Percentiles rank a stretch among this genome's conserved stretches.
Evolutionary conservation across 257 asterid genomes (phyloP).

Genomic region (Thymus quinquecostatus): DNA sequence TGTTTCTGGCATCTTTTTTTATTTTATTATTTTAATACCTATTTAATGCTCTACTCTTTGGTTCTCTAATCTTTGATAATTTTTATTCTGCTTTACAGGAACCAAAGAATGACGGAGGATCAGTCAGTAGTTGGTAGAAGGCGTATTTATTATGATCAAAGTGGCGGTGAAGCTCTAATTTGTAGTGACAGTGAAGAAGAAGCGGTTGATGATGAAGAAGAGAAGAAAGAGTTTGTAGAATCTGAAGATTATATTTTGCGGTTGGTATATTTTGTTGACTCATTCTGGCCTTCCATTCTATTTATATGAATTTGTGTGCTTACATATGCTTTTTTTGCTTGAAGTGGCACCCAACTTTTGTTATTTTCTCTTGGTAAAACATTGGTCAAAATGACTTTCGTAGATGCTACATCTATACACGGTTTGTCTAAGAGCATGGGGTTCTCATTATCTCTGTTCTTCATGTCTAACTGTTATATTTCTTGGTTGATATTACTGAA

Average conservation of each 20-base stretch:
- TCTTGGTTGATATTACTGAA: conserved; percentile 15
- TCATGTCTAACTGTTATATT: conserved; percentile 6
- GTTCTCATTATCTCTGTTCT: background rate
- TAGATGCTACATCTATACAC: background rate
- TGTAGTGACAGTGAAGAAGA: conserved; percentile 99
- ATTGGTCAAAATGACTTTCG: conserved; percentile 16
- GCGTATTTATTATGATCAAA: conserved; percentile 90
- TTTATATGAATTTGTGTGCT: conserved; percentile 15
- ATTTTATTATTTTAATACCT: background rate
- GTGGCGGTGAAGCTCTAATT: conserved; percentile 93
- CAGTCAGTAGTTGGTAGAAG: conserved; percentile 97
- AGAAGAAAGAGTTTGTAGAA: conserved; percentile 80
- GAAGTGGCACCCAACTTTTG: conserved; percentile 24
- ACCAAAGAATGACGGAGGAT: conserved; percentile 94
- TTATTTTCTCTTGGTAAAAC: conserved; percentile 17
- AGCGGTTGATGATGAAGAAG: conserved; percentile 72
- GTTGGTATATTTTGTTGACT: conserved; percentile 54
- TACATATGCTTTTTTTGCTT: conserved; percentile 2
- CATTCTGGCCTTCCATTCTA: conserved; percentile 9
- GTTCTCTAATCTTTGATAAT: conserved; percentile 23
- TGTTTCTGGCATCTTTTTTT: conserved; percentile 16
- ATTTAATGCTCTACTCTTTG: background rate
- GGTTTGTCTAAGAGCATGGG: conserved; percentile 14
- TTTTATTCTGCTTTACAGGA: conserved; percentile 49
- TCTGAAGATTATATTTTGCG: conserved; percentile 89